Base-by-base conservation (phyloP, 148 eudicot species). In the Spergularia marina region DNA sequence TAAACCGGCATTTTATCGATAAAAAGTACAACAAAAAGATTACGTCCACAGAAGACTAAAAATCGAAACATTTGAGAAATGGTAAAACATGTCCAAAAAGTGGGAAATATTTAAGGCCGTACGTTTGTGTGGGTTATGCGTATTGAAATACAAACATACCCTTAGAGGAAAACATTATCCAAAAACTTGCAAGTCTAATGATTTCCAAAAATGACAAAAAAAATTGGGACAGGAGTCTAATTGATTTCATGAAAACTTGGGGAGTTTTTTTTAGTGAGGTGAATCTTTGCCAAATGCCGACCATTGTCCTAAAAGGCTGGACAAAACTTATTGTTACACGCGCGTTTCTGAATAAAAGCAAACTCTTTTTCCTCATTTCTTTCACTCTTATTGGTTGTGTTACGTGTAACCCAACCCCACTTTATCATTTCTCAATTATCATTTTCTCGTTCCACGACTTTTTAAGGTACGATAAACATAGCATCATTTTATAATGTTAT, bases 331-430 rank as follows among this genome's bases (percentile, higher is more conserved):
- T 2, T 53, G 25, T 65, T 2, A 47, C 73, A 68, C 73, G 73
- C 73, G 73, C 73, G 21, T 68, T 40, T 67, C 54, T 20, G 10
- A 14, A 15, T 0, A 55, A 23, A 16, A 8, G 5, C 12, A 39
- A n/a, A 0, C 41, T n/a, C 7, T 60, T 44, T 70, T 49, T 18
- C 56, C 12, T 6, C 7, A 36, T 52, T 10, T 25, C 60, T 30
- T 34, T 21, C 17, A 4, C 0, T 6, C 3, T 60, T 21, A 65
- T 77, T 77, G 81, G 68, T 44, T 56, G 65, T 17, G 41, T 78
- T 73, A 78, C 58, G 57, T 71, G 71, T 49, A 34, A 53, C 64
- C 76, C 70, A 78, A 78, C 80, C 61, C 75, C 53, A 53, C 75
- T 53, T 23, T 72, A 40, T 62, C 17, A 54, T 55, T 64, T 76